Percentiles rank a stretch among this genome's conserved stretches.
Evolutionary conservation across 306 rosid genomes (phyloP).

Genomic region (Macrotyloma uniflorum): DNA sequence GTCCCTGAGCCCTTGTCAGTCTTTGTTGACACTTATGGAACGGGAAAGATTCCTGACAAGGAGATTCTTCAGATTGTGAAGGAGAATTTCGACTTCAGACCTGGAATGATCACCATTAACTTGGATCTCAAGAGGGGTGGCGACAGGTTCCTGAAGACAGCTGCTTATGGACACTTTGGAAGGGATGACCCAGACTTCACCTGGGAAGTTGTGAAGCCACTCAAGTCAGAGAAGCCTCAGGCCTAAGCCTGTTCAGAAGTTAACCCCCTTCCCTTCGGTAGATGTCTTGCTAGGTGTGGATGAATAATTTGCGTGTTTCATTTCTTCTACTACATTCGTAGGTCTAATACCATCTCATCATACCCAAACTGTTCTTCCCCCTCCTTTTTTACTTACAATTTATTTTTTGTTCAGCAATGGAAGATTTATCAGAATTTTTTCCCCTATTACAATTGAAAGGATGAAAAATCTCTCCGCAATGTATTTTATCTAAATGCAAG

Average conservation of each 20-base stretch:
- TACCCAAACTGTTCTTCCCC: slow-evolving; percentile 3
- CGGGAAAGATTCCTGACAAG: slow-evolving; percentile 94
- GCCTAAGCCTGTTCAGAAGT: slow-evolving; percentile 42
- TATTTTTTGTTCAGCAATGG: slow-evolving; percentile 43
- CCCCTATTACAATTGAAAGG: slow-evolving; percentile 31
- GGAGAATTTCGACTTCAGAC: slow-evolving; percentile 95
- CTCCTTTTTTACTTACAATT: slow-evolving; percentile 22
- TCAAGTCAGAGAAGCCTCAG: slow-evolving; percentile 93
- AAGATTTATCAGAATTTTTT: slow-evolving; percentile 38
- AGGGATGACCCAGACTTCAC: slow-evolving; percentile 98
- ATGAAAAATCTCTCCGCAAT: background rate
- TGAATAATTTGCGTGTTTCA: slow-evolving; percentile 62
- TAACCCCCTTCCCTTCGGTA: slow-evolving; percentile 27
- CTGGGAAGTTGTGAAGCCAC: slow-evolving; percentile 99
- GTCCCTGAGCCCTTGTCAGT: slow-evolving; percentile 96
- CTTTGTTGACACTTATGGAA: slow-evolving; percentile 79
- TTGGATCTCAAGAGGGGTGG: slow-evolving; percentile 97
- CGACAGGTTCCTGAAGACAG: slow-evolving; percentile 90
- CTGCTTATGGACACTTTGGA: slow-evolving; percentile 99
- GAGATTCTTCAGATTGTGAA: slow-evolving; percentile 90
- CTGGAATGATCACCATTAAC: slow-evolving; percentile 97
- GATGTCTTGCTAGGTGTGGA: slow-evolving; percentile 46
- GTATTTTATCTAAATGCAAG: background rate
- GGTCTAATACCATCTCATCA: slow-evolving; percentile 25
- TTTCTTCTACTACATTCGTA: slow-evolving; percentile 45